A percentile compares a stretch with the other conserved stretches of the same genome.
Evolutionary conservation across 306 rosid genomes (phyloP).

Genomic region (Trifolium subterraneum): DNA sequence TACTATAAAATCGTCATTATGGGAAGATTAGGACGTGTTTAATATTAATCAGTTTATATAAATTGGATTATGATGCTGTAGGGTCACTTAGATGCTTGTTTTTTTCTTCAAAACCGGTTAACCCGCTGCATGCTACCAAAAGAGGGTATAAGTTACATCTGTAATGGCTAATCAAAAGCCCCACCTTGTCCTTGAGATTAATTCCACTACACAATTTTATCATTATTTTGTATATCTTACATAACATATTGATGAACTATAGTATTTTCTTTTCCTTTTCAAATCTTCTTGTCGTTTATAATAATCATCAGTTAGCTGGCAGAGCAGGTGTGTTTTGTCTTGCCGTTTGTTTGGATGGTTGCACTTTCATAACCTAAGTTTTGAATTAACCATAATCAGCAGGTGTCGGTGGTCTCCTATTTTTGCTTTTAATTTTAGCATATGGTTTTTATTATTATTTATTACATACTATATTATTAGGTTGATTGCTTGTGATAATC

Average conservation of each 20-base stretch:
- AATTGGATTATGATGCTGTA: slow-evolving; percentile 23
- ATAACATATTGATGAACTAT: slow-evolving; percentile 7
- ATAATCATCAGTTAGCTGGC: slow-evolving; percentile 74
- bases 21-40: slow-evolving; percentile 14
- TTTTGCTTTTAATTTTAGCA: slow-evolving; percentile 2
- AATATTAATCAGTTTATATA: background rate
- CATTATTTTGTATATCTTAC: slow-evolving; percentile 35
- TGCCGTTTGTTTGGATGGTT: slow-evolving; percentile 48
- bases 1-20: background rate
- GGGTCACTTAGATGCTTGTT: slow-evolving; percentile 47
- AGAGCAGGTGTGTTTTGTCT: slow-evolving; percentile 74
- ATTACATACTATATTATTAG: background rate
- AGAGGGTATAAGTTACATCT: slow-evolving; percentile 46
- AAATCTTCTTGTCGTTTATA: slow-evolving; percentile 52
- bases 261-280: slow-evolving; percentile 29
- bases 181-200: slow-evolving; percentile 45
- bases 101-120: slow-evolving; percentile 49
- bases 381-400: slow-evolving; percentile 43
- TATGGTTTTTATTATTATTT: slow-evolving; percentile 1
- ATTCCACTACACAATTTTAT: slow-evolving; percentile 55
- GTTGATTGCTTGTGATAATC: slow-evolving; percentile 42
- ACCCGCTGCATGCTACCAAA: slow-evolving; percentile 39
- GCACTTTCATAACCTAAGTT: slow-evolving; percentile 42
- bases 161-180: slow-evolving; percentile 45
- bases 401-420: slow-evolving; percentile 61